Evolutionary conservation across 352 stramenopile species (phyloP).

Genomic region (Plasmopara viticola): DNA sequence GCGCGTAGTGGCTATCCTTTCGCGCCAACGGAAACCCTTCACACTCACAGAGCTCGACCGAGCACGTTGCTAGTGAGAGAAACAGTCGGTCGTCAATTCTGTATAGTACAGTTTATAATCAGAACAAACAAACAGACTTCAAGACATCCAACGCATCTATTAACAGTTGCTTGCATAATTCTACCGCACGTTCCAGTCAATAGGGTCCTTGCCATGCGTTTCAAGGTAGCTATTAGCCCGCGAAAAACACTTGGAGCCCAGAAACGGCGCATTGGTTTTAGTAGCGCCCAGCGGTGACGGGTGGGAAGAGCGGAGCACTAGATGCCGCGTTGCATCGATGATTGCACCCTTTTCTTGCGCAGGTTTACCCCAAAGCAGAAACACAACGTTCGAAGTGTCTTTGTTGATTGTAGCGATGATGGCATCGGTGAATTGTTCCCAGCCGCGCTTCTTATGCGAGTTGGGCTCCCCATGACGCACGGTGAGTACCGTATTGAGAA

Average conservation of each 20-base stretch:
- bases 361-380: slow-evolving; percentile 98
- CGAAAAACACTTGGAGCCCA: slow-evolving; percentile 91
- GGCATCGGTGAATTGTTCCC: slow-evolving; percentile 96
- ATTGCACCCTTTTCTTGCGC: slow-evolving; percentile 79
- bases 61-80: slow-evolving; percentile 10
- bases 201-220: slow-evolving; percentile 69
- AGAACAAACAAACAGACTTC: background rate
- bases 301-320: slow-evolving; percentile 86
- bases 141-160: background rate
- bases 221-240: slow-evolving; percentile 73
- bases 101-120: slow-evolving; percentile 7
- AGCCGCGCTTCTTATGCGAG: slow-evolving; percentile 94
- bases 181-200: slow-evolving; percentile 75
- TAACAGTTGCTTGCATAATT: background rate
- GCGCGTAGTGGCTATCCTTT: slow-evolving; percentile 46
- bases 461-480: slow-evolving; percentile 89
- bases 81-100: slow-evolving; percentile 17
- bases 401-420: slow-evolving; percentile 85
- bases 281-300: slow-evolving; percentile 92
- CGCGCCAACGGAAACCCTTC: slow-evolving; percentile 33
- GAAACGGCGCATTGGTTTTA: slow-evolving; percentile 95
- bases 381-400: slow-evolving; percentile 88
- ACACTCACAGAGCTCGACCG: slow-evolving; percentile 40
- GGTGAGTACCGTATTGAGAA: slow-evolving; percentile 98
- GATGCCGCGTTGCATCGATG: slow-evolving; percentile 78